Percentiles rank a stretch among this genome's conserved stretches.
These are phyloP conservation scores for Colletotrichum sojae DNA, from an alignment of 2,329 filamentous ascomycete genomes.

Conservation along the genomic window DNA sequence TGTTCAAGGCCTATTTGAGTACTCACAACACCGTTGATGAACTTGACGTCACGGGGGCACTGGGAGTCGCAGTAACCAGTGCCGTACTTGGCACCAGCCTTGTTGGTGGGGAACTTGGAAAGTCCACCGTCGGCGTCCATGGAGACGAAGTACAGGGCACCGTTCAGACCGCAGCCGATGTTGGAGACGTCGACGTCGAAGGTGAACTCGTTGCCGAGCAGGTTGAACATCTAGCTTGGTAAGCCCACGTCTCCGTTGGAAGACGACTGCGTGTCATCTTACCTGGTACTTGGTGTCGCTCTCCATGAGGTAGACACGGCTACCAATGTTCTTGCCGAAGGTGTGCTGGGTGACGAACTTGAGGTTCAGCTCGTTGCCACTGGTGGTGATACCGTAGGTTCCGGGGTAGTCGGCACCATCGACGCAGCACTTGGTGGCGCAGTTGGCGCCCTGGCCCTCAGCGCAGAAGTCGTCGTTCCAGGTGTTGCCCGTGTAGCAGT, in stretches of 20 bases:
- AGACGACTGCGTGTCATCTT: conserved; percentile 63
- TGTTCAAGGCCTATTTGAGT: fast-evolving
- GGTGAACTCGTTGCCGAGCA: conserved; percentile 78
- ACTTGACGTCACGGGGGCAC: conserved; percentile 70
- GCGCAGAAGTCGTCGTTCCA: conserved; percentile 55
- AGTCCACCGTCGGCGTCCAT: conserved; percentile 72
- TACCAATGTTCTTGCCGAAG: conserved; percentile 63
- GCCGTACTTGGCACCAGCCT: conserved; percentile 71
- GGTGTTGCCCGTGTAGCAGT: conserved; percentile 70
- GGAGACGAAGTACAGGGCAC: conserved; percentile 76
- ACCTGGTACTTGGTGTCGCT: conserved; percentile 74
- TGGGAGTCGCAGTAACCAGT: conserved; percentile 70
- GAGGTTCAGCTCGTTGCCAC: conserved; percentile 65
- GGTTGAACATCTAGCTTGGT: conserved; percentile 67
- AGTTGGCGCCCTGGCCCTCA: conserved; percentile 56
- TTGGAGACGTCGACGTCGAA: conserved; percentile 80
- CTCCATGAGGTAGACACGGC: conserved; percentile 76
- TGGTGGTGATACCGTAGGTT: conserved; percentile 69
- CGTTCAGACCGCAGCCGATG: conserved; percentile 79
- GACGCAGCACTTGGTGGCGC: conserved; percentile 65
- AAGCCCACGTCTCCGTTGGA: conserved; percentile 45
- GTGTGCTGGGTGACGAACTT: conserved; percentile 69
- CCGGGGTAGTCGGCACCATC: conserved; percentile 67
- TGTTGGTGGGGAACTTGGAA: conserved; percentile 64
- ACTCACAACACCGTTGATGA: conserved; percentile 66